Conservation (phyloP, 805 yeast species). For the Saccharomycopsis fibuligera region DNA sequence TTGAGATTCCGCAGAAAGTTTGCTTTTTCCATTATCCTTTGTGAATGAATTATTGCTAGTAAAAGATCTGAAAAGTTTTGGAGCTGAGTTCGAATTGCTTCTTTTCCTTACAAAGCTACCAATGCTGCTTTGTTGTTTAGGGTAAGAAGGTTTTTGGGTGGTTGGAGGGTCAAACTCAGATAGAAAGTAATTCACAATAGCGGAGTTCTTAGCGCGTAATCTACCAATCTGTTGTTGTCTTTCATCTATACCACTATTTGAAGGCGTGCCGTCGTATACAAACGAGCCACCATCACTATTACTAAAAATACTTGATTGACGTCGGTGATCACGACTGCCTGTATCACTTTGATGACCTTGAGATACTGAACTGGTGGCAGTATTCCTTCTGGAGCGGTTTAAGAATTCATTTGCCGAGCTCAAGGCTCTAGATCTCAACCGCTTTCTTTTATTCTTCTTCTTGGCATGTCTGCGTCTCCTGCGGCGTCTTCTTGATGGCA, state of each 20-base stretch:
- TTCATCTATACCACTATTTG: not conserved
- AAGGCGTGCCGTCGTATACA: not conserved
- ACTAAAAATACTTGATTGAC: conserved; percentile 1
- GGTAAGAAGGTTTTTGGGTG: not conserved
- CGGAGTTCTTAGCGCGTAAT: conserved; percentile 8
- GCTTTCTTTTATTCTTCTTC: conserved; percentile 33
- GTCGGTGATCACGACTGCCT: not conserved
- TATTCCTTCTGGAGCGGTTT: conserved; percentile 13
- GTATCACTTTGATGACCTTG: conserved; percentile 2
- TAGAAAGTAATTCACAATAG: conserved; percentile 18
- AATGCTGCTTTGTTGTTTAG: not conserved
- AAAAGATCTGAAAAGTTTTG: not conserved
- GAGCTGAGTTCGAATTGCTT: not conserved
- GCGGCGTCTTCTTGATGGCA: conserved; percentile 67
- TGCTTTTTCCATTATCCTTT: too few relatives aligned
- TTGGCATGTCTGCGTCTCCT: conserved; percentile 71
- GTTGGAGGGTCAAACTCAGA: conserved; percentile 19
- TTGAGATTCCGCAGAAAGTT: too few relatives aligned
- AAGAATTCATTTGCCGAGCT: conserved; percentile 15
- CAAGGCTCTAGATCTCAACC: conserved; percentile 1
- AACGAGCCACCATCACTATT: not conserved
- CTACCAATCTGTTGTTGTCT: not conserved
- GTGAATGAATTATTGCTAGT: not conserved
- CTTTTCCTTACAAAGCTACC: not conserved
- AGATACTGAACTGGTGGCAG: conserved; percentile 8